These are phyloP conservation scores for Sarocladium kiliense DNA, from an alignment of 2,329 filamentous ascomycete species.

Conservation along the genomic window DNA sequence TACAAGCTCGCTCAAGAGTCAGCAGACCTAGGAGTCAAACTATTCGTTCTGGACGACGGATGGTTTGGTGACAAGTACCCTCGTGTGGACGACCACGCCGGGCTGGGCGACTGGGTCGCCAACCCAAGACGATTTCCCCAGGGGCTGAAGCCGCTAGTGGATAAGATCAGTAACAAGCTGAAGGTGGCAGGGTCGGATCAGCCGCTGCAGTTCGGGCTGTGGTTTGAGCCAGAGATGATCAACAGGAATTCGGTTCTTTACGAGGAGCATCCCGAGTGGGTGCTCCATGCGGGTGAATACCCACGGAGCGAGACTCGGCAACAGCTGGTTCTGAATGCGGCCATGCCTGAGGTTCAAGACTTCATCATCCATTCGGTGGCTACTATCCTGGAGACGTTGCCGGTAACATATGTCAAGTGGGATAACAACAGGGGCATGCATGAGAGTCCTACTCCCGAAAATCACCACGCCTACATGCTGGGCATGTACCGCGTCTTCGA, in stretches of 20 bases:
- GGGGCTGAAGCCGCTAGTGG: constrained; percentile 47
- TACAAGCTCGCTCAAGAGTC: constrained; percentile 50
- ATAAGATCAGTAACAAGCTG: constrained; percentile 44
- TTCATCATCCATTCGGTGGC: constrained; percentile 54
- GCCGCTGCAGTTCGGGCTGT: constrained; percentile 56
- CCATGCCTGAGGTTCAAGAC: constrained; percentile 56
- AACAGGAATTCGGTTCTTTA: constrained; percentile 59
- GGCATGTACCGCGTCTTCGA: constrained; percentile 60
- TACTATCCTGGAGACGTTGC: constrained; percentile 44
- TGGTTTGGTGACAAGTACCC: constrained; percentile 53
- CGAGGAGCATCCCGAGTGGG: constrained; percentile 59
- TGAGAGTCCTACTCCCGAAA: constrained; percentile 48
- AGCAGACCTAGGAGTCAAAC: constrained; percentile 52
- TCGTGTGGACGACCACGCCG: constrained; percentile 24
- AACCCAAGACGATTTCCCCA: constrained; percentile 55
- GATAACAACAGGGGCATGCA: constrained; percentile 63
- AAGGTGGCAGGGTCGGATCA: constrained; percentile 30
- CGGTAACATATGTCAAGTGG: constrained; percentile 61
- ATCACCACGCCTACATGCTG: constrained; percentile 55
- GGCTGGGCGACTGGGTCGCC: constrained; percentile 58
- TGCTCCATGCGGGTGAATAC: constrained; percentile 50
- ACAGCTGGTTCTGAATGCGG: constrained; percentile 59
- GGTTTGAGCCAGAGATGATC: constrained; percentile 66
- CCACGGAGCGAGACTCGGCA: constrained; percentile 49
- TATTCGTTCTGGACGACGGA: constrained; percentile 62